Percentiles rank a stretch among this genome's conserved stretches.
phyloP scores from a whole-genome alignment of 2,329 filamentous ascomycete genomes.

The Sporothrix inflata region DNA sequence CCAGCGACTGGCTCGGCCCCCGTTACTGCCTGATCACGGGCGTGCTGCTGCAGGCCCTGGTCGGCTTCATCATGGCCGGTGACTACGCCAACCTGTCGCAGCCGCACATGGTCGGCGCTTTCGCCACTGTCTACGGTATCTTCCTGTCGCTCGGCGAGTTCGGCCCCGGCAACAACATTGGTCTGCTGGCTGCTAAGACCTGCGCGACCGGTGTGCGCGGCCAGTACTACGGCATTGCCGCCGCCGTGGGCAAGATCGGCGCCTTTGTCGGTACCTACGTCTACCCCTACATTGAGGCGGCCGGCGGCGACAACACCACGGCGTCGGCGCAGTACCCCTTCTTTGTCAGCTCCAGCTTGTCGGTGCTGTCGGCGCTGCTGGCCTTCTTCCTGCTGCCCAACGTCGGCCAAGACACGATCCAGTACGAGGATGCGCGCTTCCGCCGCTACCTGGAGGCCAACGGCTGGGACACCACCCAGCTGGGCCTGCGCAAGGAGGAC shows the following conservation, averaged over 20 bases:
- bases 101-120: conserved; percentile 69
- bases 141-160: conserved; percentile 79
- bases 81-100: conserved; percentile 72
- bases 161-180: conserved; percentile 90
- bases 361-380: conserved; percentile 71
- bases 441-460: conserved; percentile 70
- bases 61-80: conserved; percentile 89
- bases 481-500: conserved; percentile 50
- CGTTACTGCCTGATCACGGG: conserved; percentile 72
- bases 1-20: conserved; percentile 79
- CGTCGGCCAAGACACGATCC: conserved; percentile 85
- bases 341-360: conserved; percentile 78
- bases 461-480: conserved; percentile 72
- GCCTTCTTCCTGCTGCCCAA: conserved; percentile 71
- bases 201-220: conserved; percentile 87
- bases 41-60: conserved; percentile 70
- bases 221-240: conserved; percentile 72
- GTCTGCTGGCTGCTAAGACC: conserved; percentile 82
- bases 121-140: conserved; percentile 78
- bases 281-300: conserved; percentile 71
- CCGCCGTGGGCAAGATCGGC: conserved; percentile 73
- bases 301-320: conserved; percentile 56
- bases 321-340: conserved; percentile 82
- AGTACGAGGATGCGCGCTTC: conserved; percentile 75
- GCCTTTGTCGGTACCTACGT: conserved; percentile 87